phyloP scores from a whole-genome alignment of 2,329 filamentous ascomycete species.

The Penicillium nordicum region DNA sequence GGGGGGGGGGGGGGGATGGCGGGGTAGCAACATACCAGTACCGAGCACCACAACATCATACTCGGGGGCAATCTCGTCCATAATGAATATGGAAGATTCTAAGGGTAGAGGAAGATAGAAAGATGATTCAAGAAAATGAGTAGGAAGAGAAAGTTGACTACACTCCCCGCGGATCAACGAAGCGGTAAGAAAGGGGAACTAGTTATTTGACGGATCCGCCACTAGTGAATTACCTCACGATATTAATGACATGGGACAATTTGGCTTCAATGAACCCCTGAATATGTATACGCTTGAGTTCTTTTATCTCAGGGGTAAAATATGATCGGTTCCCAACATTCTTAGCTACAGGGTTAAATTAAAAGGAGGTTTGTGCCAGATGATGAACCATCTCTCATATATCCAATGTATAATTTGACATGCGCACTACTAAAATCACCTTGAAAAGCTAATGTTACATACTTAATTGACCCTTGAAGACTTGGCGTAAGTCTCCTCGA shows the following conservation, averaged over 20 bases:
- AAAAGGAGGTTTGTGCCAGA: background rate
- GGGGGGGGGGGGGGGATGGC: slow-evolving; percentile 27
- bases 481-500: background rate
- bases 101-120: slow-evolving; percentile 11
- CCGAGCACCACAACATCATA: slow-evolving; percentile 99
- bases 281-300: slow-evolving; percentile 4
- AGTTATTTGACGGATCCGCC: slow-evolving; percentile 27
- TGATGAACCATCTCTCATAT: background rate
- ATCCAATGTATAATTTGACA: slow-evolving; percentile 4
- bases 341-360: background rate
- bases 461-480: background rate
- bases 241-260: background rate
- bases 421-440: slow-evolving; percentile 1
- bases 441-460: slow-evolving; percentile 13
- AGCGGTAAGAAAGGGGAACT: slow-evolving; percentile 27
- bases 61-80: slow-evolving; percentile 98
- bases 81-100: slow-evolving; percentile 47
- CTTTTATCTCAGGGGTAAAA: slow-evolving; percentile 5
- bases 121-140: slow-evolving; percentile 14
- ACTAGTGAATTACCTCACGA: slow-evolving; percentile 23
- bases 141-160: slow-evolving; percentile 20
- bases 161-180: slow-evolving; percentile 28
- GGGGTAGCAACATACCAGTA: slow-evolving; percentile 68
- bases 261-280: slow-evolving; percentile 3
- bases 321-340: background rate